phyloP scores from a whole-genome alignment of 2,329 filamentous ascomycete species.

The Malbranchea zuffiana region DNA sequence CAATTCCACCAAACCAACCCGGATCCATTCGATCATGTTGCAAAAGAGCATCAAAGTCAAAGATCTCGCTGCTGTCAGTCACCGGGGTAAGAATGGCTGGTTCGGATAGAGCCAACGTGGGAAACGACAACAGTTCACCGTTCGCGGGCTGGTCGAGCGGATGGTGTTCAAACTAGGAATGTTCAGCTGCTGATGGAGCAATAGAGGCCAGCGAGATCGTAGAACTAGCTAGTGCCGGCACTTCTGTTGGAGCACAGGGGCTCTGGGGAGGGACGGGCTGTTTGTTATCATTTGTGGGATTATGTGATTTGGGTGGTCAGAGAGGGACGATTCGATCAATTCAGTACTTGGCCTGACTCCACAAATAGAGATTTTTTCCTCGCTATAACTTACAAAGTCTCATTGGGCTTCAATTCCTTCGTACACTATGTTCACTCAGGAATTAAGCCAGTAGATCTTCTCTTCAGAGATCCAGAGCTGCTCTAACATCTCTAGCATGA shows the following conservation, averaged over 20 bases:
- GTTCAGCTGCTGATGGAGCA: background rate
- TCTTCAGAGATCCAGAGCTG: too few species aligned
- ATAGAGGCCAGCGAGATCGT: background rate
- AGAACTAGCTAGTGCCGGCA: background rate
- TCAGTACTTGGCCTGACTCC: too few species aligned
- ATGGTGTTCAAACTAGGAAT: background rate
- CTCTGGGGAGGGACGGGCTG: background rate
- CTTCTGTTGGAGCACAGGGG: background rate
- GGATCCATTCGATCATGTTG: too few species aligned
- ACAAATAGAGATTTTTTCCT: background rate
- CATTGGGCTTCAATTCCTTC: slow-evolving; percentile 2
- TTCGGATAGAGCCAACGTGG: background rate
- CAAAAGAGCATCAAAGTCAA: background rate
- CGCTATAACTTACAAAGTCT: background rate
- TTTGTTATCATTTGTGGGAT: background rate
- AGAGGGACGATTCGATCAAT: background rate
- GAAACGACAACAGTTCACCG: background rate
- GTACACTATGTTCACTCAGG: slow-evolving; percentile 3
- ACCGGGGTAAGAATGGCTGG: background rate
- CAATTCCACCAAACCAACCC: too few species aligned
- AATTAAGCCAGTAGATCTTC: too few species aligned
- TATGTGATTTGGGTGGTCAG: too few species aligned
- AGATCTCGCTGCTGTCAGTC: too few species aligned
- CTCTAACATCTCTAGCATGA: too few species aligned
- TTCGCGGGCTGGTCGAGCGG: background rate